These are phyloP conservation scores for Meira miltonrushii DNA, from an alignment of 1,284 basidiomycete species.

Conservation along the genomic window DNA sequence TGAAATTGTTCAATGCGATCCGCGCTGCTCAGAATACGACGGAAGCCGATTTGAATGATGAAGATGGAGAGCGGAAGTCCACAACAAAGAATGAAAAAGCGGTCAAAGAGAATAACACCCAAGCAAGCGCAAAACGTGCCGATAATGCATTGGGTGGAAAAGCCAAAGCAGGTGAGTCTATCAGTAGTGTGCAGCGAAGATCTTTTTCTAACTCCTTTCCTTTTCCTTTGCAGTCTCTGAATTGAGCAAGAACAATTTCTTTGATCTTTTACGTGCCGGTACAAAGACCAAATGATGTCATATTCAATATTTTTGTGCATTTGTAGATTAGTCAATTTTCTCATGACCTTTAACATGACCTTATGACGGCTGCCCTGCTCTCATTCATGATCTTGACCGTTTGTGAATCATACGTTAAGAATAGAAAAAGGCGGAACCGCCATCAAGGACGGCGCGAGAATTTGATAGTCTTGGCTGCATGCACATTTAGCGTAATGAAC, in stretches of 20 bases:
- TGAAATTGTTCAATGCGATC: constrained; percentile 52
- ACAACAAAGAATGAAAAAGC: constrained; percentile 2
- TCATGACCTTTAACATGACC: too few species aligned
- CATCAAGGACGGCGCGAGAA: too few species aligned
- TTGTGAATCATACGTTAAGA: too few species aligned
- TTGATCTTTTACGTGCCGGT: constrained; percentile 40
- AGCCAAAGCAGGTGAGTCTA: constrained; percentile 12
- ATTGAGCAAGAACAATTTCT: constrained; percentile 48
- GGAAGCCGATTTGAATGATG: constrained; percentile 36
- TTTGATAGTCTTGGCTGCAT: too few species aligned
- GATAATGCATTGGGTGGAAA: constrained; percentile 10
- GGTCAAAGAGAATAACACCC: too few species aligned
- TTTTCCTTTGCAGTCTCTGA: constrained; percentile 25
- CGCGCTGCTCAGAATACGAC: constrained; percentile 47
- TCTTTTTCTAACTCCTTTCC: neutral
- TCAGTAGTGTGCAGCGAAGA: neutral
- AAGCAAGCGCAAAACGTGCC: neutral
- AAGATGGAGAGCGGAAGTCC: constrained; percentile 1
- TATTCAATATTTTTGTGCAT: too few species aligned
- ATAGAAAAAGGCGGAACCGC: too few species aligned
- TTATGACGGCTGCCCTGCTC: too few species aligned
- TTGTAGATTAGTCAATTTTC: too few species aligned
- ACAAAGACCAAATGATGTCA: constrained; percentile 13
- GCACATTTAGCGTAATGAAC: too few species aligned
- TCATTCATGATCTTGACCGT: too few species aligned